phyloP scores from a whole-genome alignment of 441 rosid genomes.

The Arabidopsis hybrid region DNA sequence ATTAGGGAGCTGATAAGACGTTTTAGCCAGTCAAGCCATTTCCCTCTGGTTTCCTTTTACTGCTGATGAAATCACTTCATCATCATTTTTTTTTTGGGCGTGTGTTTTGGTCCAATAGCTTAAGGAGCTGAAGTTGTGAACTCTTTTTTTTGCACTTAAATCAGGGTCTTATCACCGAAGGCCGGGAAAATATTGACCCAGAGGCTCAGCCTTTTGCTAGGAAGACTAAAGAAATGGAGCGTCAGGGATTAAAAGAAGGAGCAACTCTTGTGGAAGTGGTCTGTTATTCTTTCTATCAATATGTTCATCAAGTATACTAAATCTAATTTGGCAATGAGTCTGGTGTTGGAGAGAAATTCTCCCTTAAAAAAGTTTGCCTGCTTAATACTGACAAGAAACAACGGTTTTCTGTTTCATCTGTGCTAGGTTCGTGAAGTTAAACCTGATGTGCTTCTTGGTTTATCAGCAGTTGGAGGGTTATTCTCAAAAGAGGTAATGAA shows the following conservation, averaged over 20 bases:
- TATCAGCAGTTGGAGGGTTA: conserved; percentile 99
- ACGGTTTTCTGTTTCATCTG: conserved; percentile 29
- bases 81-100: not conserved
- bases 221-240: conserved; percentile 78
- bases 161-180: conserved; percentile 96
- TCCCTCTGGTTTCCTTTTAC: conserved; percentile 6
- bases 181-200: conserved; percentile 77
- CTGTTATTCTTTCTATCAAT: conserved; percentile 45
- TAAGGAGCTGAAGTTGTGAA: conserved; percentile 30
- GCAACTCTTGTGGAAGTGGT: conserved; percentile 97
- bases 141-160: conserved; percentile 40
- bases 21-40: not conserved
- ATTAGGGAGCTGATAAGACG: too few relatives aligned
- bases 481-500: conserved; percentile 90
- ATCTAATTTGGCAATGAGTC: conserved; percentile 26
- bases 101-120: conserved; percentile 25
- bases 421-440: conserved; percentile 90
- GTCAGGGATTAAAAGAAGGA: conserved; percentile 95
- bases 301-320: conserved; percentile 22
- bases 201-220: conserved; percentile 92
- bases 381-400: conserved; percentile 18
- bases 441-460: conserved; percentile 99
- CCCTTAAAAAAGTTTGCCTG: not conserved
- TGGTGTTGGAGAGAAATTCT: not conserved
- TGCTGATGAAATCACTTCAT: conserved; percentile 9